These are phyloP conservation scores for Colletotrichum sp. DNA, from an alignment of 2,329 filamentous ascomycete genomes.

Conservation along the genomic window DNA sequence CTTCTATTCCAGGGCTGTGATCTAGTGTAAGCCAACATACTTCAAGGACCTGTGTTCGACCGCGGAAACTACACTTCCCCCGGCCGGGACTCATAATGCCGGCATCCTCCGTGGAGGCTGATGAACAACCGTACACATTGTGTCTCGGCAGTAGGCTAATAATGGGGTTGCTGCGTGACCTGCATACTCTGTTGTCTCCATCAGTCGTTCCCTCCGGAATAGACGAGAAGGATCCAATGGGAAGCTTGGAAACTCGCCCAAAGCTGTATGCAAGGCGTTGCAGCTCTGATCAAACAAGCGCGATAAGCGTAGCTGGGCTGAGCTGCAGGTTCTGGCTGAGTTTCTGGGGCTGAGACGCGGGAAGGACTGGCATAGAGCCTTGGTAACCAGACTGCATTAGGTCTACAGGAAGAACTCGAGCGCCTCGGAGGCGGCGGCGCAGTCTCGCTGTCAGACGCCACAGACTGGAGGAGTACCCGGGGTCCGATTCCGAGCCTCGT, in stretches of 20 bases:
- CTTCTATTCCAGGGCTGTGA: neutral
- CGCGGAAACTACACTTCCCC: neutral
- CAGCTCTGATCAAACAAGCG: neutral
- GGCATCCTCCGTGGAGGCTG: neutral
- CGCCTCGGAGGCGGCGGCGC: neutral
- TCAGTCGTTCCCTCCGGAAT: neutral
- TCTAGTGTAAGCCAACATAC: neutral
- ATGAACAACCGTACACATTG: neutral
- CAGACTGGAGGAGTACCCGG: neutral
- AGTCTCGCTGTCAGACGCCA: slow-evolving; percentile 4
- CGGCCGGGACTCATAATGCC: too few relatives aligned
- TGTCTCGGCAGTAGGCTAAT: neutral
- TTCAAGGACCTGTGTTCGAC: neutral
- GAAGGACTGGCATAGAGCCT: neutral
- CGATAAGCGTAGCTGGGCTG: neutral
- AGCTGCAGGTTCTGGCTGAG: neutral
- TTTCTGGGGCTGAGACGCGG: neutral
- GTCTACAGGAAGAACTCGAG: neutral
- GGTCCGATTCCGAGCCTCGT: neutral
- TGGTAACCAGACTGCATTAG: neutral
- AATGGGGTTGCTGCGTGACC: neutral
- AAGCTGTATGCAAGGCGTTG: neutral
- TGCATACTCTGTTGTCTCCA: neutral
- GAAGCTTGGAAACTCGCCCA: neutral
- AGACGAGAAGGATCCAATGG: neutral